Evolutionary conservation across 192 early-diverging fungal species (phyloP).

Genomic region (Coemansia sp.): DNA sequence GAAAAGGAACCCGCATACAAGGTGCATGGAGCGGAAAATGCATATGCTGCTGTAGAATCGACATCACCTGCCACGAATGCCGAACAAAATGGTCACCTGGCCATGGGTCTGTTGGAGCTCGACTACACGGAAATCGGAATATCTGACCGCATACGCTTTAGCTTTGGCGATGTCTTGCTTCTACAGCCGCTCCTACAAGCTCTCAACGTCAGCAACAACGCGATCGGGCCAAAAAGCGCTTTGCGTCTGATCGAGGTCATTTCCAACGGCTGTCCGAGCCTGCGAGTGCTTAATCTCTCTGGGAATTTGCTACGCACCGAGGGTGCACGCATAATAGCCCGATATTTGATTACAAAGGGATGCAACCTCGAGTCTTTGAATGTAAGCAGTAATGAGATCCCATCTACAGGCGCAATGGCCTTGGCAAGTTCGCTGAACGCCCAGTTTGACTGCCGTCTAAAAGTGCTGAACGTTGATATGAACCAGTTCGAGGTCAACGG

Average conservation of each 20-base stretch:
- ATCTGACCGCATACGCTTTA: constrained; percentile 12
- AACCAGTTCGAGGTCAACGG: constrained; percentile 28
- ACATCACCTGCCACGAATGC: background rate
- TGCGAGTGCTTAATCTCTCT: constrained; percentile 23
- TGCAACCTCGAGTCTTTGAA: constrained; percentile 14
- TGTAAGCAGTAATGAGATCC: constrained; percentile 33
- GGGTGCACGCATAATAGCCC: constrained; percentile 16
- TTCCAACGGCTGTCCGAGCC: constrained; percentile 14
- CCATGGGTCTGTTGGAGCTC: constrained; percentile 25
- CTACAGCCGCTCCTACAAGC: constrained; percentile 26
- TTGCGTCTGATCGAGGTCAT: constrained; percentile 8
- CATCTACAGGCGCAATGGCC: constrained; percentile 11
- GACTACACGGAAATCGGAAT: constrained; percentile 23
- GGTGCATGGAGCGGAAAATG: background rate
- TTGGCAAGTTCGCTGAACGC: constrained; percentile 8
- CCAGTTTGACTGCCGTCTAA: background rate
- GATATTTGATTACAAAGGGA: constrained; percentile 7
- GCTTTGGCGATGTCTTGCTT: constrained; percentile 19
- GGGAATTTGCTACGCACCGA: constrained; percentile 24
- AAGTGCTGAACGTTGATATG: constrained; percentile 26
- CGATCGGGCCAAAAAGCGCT: constrained; percentile 11
- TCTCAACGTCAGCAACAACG: constrained; percentile 30
- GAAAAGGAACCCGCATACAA: background rate
- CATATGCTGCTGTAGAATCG: background rate
- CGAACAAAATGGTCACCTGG: background rate